phyloP scores from a whole-genome alignment of 768 basidiomycete species.

The Fistulinella prunicolor region DNA sequence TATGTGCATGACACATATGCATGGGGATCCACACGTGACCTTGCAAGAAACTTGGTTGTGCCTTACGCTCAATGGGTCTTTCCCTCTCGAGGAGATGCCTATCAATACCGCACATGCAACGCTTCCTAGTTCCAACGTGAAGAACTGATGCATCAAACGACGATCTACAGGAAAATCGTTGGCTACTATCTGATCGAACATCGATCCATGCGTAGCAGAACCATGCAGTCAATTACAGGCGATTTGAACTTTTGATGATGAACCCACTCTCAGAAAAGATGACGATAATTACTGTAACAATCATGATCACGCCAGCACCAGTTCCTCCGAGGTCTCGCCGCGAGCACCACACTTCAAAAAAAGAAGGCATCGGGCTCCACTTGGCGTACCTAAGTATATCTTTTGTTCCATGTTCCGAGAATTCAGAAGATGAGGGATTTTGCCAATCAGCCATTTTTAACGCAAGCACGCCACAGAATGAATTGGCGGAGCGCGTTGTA shows the following conservation, averaged over 20 bases:
- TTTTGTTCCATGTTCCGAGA: background rate
- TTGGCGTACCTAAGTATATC: too few species aligned
- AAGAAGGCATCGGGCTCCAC: background rate
- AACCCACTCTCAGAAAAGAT: background rate
- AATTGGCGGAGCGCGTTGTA: background rate
- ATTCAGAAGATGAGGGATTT: too few species aligned
- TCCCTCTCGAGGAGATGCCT: background rate
- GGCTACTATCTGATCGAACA: background rate
- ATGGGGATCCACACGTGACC: background rate
- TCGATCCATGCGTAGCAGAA: background rate
- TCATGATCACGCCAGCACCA: background rate
- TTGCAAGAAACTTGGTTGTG: background rate
- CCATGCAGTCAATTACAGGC: background rate
- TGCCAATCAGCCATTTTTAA: too few species aligned
- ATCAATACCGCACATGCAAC: background rate
- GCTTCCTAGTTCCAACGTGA: background rate
- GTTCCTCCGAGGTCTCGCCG: background rate
- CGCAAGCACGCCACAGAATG: background rate
- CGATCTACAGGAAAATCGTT: background rate
- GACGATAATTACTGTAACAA: background rate
- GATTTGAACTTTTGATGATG: background rate
- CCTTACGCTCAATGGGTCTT: background rate
- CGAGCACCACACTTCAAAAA: background rate
- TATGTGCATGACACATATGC: too few species aligned
- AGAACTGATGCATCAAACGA: constrained; percentile 4